These are phyloP conservation scores for Ganoderma boninense DNA, from an alignment of 1,284 basidiomycete genomes.

Conservation along the genomic window DNA sequence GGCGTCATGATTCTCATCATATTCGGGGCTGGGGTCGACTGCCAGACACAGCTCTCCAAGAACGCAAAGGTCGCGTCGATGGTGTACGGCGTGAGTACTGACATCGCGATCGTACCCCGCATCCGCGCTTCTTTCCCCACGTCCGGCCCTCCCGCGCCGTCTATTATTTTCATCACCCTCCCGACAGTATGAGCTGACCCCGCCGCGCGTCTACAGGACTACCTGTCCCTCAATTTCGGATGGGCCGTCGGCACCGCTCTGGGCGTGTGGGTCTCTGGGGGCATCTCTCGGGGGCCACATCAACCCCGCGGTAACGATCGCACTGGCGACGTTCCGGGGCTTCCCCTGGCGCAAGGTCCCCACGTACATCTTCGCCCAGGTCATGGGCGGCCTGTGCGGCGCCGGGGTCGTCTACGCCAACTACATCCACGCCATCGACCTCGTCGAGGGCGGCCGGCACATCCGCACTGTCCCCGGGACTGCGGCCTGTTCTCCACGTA, in stretches of 20 bases:
- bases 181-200: constrained; percentile 4
- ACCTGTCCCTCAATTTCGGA: constrained; percentile 66
- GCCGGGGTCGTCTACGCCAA: constrained; percentile 77
- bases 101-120: background rate
- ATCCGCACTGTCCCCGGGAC: constrained; percentile 73
- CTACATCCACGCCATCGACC: constrained; percentile 79
- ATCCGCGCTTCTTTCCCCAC: background rate
- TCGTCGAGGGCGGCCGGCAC: constrained; percentile 68
- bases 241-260: constrained; percentile 74
- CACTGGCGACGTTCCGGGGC: constrained; percentile 70
- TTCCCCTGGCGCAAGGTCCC: constrained; percentile 87
- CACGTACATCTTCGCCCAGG: constrained; percentile 73
- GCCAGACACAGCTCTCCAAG: constrained; percentile 68
- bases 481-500: constrained; percentile 75
- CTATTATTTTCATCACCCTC: background rate
- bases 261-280: constrained; percentile 72
- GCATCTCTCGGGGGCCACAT: constrained; percentile 81
- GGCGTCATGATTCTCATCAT: constrained; percentile 73
- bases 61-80: constrained; percentile 57
- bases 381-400: constrained; percentile 75
- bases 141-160: background rate
- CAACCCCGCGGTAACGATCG: constrained; percentile 82
- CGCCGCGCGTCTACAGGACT: constrained; percentile 50
- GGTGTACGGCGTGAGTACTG: constrained; percentile 66
- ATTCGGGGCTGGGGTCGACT: constrained; percentile 70